Percentiles rank a stretch among this genome's conserved stretches.
Evolutionary conservation across 1,284 basidiomycete genomes (phyloP).

Genomic region (Vanrija humicola): DNA sequence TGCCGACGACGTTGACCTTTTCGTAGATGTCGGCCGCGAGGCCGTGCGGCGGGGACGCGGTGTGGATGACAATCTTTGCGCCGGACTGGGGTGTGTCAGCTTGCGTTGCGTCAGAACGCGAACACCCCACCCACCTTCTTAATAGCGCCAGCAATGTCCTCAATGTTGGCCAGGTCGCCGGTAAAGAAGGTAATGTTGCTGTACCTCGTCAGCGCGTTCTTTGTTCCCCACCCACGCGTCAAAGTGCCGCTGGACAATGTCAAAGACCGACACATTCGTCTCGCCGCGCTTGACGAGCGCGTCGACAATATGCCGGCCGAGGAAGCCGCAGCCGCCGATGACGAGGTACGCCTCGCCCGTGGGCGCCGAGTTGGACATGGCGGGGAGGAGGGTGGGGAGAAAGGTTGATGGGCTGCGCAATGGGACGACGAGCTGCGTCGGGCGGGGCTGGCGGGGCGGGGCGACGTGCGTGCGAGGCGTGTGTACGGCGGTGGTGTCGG

Average conservation of each 20-base stretch:
- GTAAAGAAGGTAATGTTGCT: slow-evolving; percentile 76
- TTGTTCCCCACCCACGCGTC: slow-evolving; percentile 50
- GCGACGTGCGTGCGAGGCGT: too few relatives aligned
- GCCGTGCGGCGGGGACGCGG: slow-evolving; percentile 82
- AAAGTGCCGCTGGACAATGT: slow-evolving; percentile 79
- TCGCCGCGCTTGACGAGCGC: slow-evolving; percentile 73
- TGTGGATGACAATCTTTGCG: slow-evolving; percentile 88
- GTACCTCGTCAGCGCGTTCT: not conserved
- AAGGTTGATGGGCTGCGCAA: not conserved
- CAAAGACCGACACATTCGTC: slow-evolving; percentile 70
- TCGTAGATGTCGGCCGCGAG: slow-evolving; percentile 71
- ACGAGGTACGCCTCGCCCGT: slow-evolving; percentile 57
- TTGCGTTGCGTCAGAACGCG: too few relatives aligned
- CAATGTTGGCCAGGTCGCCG: slow-evolving; percentile 76
- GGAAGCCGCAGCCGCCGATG: slow-evolving; percentile 86
- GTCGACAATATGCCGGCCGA: slow-evolving; percentile 85
- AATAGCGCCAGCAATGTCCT: slow-evolving; percentile 66
- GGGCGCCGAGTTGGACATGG: slow-evolving; percentile 17
- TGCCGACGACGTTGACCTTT: slow-evolving; percentile 93
- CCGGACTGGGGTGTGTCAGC: slow-evolving; percentile 58
- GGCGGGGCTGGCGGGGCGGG: too few relatives aligned
- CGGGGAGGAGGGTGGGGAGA: not conserved
- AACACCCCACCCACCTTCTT: slow-evolving; percentile 68
- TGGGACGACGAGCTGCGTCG: too few relatives aligned
- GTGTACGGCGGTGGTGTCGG: too few relatives aligned